Conservation (phyloP, 768 basidiomycete genomes). For the Dendrothele bispora region DNA sequence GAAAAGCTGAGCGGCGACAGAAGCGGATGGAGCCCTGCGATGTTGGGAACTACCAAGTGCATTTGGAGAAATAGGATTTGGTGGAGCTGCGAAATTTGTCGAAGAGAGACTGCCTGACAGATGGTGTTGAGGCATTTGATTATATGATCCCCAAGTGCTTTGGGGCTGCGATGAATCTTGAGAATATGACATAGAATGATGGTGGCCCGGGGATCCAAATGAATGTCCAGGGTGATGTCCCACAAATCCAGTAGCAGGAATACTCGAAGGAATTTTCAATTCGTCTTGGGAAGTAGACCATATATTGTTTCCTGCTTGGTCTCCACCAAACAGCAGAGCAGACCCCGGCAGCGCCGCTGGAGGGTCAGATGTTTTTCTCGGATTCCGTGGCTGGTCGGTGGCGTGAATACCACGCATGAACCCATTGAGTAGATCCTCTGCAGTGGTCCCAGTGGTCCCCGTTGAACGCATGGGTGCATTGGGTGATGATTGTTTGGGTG, state of each 20-base stretch:
- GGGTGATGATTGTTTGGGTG: neutral
- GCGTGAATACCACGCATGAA: slow-evolving; percentile 39
- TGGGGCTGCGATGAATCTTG: slow-evolving; percentile 2
- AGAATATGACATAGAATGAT: neutral
- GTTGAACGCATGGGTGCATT: slow-evolving; percentile 15
- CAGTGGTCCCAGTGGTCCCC: slow-evolving; percentile 50
- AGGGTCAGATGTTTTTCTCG: slow-evolving; percentile 17
- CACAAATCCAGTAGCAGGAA: slow-evolving; percentile 14
- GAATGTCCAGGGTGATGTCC: neutral
- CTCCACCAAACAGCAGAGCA: slow-evolving; percentile 53
- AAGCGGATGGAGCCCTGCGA: neutral
- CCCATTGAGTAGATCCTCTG: slow-evolving; percentile 64
- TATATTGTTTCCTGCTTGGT: slow-evolving; percentile 53
- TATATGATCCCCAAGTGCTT: neutral
- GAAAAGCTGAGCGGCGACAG: neutral
- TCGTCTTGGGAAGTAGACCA: slow-evolving; percentile 66
- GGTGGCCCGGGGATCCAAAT: neutral
- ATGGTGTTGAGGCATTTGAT: neutral
- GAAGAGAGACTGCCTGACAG: neutral
- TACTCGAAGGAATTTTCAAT: slow-evolving; percentile 35
- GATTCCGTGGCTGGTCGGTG: slow-evolving; percentile 12
- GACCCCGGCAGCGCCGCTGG: slow-evolving; percentile 42
- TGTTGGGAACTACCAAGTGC: too few species aligned
- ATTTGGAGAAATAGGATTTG: neutral
- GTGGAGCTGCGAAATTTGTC: neutral